Evolutionary conservation across 352 stramenopile species (phyloP), one percentile per base, ranked within the genome.

Genomic region (Globisporangium ultimum): DNA sequence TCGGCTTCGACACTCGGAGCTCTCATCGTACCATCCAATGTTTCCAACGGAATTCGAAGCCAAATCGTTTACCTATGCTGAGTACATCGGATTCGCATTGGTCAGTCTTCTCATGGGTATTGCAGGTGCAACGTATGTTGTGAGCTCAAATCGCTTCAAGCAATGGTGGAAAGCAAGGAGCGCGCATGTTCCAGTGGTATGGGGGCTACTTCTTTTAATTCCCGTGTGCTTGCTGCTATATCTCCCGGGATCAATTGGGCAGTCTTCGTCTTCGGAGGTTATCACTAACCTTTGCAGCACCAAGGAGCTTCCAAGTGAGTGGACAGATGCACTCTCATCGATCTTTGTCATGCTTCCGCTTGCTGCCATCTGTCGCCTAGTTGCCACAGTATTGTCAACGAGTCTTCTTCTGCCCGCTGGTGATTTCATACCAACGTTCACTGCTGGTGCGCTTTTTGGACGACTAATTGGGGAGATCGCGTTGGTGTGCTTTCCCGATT

Each of bases 371-470:
- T 67, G 70, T 22, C 64, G 74, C 0, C 48, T 89, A 4, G 53
- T 66, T 0, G 68, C 71, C 6, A 78, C 76, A 2, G 58, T 77
- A 13, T 57, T 91, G 7, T 87, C 74, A 7, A 79, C 76, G 9
- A 75, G 74, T 4, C 58, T 93, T 7, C 61, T 68, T 17, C 51
- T 93, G 12, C 84, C 84, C 4, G 58, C 74, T 0, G 83, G 83
- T 0, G 75, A 87, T 42, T 88, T 87, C 42, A 67, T 93, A 20
- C 84, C 84, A 18, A 80, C 68, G 10, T 91, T 91, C 56, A 76
- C 74, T 9, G 72, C 76, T 32, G 84, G 83, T 6, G 72, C 76
- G 3, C 66, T 65, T 3, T 73, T 91, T 6, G 84, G 84, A 18
- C 67, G 80, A 1, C 62, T 91, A 8, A 81, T 69, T 21, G 83